phyloP scores from a whole-genome alignment of 2,329 filamentous ascomycete genomes.

The Alternaria sp. region DNA sequence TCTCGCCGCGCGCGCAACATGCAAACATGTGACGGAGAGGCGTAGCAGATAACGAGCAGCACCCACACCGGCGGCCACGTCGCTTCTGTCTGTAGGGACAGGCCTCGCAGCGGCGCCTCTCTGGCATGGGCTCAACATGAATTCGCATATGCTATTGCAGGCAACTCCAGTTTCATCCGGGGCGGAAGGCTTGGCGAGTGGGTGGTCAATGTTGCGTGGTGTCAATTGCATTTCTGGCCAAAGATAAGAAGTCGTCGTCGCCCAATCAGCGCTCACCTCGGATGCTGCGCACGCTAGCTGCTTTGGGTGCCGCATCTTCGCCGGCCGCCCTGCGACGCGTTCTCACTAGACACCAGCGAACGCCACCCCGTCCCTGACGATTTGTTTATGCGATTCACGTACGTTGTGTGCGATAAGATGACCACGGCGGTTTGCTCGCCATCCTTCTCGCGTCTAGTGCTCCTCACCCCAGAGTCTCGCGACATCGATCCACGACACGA shows the following conservation, averaged over 20 bases:
- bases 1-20: conserved; percentile 31
- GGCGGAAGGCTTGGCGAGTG: conserved; percentile 42
- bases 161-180: conserved; percentile 30
- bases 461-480: not conserved
- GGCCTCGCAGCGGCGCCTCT: conserved; percentile 19
- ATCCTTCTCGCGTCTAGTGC: not conserved
- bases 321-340: conserved; percentile 14
- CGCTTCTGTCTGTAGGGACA: conserved; percentile 11
- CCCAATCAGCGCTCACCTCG: conserved; percentile 4
- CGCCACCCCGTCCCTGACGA: conserved; percentile 16
- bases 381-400: conserved; percentile 15
- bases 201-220: conserved; percentile 30
- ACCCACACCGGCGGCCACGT: conserved; percentile 21
- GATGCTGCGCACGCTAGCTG: conserved; percentile 1
- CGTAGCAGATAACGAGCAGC: conserved; percentile 27
- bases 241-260: conserved; percentile 13
- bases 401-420: conserved; percentile 17
- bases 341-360: conserved; percentile 1
- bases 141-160: conserved; percentile 12
- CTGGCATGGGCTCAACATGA: conserved; percentile 14
- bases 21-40: conserved; percentile 4
- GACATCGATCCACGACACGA: conserved; percentile 1
- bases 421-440: not conserved
- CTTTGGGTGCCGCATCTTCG: conserved; percentile 7
- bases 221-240: conserved; percentile 23